Conservation (phyloP, 2,329 filamentous ascomycete genomes). For the Beauveria sp. region DNA sequence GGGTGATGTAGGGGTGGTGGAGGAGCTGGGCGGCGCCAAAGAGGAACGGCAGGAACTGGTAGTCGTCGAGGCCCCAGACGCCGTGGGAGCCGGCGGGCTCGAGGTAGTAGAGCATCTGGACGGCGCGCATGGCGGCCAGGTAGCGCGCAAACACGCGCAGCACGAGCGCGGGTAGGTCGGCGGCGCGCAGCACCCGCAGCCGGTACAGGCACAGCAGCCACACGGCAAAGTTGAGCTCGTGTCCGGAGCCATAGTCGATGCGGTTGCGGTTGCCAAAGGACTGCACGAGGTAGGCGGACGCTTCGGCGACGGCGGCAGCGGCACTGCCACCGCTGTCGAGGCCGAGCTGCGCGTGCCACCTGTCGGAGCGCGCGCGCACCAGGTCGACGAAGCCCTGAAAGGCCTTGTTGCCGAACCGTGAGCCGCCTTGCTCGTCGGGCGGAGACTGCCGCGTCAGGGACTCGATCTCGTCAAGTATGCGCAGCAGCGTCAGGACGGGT, state of each 20-base stretch:
- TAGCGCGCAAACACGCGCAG: constrained; percentile 77
- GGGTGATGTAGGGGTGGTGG: constrained; percentile 74
- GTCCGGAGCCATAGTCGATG: constrained; percentile 95
- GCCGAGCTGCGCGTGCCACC: constrained; percentile 59
- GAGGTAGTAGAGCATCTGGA: constrained; percentile 91
- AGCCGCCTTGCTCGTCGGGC: constrained; percentile 77
- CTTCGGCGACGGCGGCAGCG: constrained; percentile 49
- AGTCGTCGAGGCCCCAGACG: constrained; percentile 96
- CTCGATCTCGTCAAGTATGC: constrained; percentile 63
- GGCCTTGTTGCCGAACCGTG: constrained; percentile 87
- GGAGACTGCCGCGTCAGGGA: constrained; percentile 61
- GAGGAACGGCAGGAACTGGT: constrained; percentile 92
- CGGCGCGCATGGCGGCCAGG: constrained; percentile 73
- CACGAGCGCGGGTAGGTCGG: constrained; percentile 67
- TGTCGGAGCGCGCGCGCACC: constrained; percentile 44
- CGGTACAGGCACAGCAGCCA: constrained; percentile 95
- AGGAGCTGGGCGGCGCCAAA: constrained; percentile 88
- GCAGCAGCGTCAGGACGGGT: constrained; percentile 55
- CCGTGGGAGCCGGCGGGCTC: constrained; percentile 95
- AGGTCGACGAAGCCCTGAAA: constrained; percentile 77
- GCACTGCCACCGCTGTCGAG: constrained; percentile 41
- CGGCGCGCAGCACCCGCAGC: constrained; percentile 52
- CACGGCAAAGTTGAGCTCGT: constrained; percentile 94
- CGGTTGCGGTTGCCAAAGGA: constrained; percentile 79
- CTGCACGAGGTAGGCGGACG: constrained; percentile 71